Evolutionary conservation across 768 basidiomycete species (phyloP), one percentile per base, ranked within the genome.

Genomic region (Russula emetica): DNA sequence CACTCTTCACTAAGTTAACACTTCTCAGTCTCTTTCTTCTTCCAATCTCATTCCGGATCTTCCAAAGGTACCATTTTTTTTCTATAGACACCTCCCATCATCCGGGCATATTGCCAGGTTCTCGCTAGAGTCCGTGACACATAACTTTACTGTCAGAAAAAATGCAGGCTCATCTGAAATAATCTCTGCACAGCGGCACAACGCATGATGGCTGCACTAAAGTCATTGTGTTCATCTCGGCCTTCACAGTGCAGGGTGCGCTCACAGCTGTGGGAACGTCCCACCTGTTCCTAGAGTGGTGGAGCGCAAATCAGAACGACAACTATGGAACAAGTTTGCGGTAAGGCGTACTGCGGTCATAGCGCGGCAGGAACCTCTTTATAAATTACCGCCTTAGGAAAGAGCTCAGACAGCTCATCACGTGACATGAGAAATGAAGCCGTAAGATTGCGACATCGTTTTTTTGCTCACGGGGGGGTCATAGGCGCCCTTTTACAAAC

Each of bases 11-110:
- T n/a, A n/a, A n/a, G n/a, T n/a, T n/a, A n/a, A n/a, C n/a, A n/a
- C n/a, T n/a, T n/a, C n/a, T n/a, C n/a, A n/a, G n/a, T n/a, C n/a
- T n/a, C n/a, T n/a, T n/a, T 76, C 82, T 77, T 47, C 76, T 81
- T 2, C 83, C 83, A 1, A 69, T 84, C 44, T 82, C 82, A 1
- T 83, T 83, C 78, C 83, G 80, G 80, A 63, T 83, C 49, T 64
- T 70, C 22, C 74, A 82, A 69, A 73, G 74, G 45, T 75, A 79
- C 60, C 64, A n/a, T n/a, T n/a, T n/a, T n/a, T n/a, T n/a, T n/a
- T n/a, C n/a, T 82, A 49, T 79, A 80, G 69, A 82, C 80, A 0
- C 80, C 80, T 1, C 67, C 81, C 34, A 77, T 81, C 55, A 75
- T 75, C 77, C 79, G 66, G 44, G 66, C 42, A 20, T 32, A 73